Evolutionary conservation across 495 filamentous ascomycete genomes (phyloP), one percentile per base, ranked within the genome.

Genomic region (Penicillium dipodomyicola): DNA sequence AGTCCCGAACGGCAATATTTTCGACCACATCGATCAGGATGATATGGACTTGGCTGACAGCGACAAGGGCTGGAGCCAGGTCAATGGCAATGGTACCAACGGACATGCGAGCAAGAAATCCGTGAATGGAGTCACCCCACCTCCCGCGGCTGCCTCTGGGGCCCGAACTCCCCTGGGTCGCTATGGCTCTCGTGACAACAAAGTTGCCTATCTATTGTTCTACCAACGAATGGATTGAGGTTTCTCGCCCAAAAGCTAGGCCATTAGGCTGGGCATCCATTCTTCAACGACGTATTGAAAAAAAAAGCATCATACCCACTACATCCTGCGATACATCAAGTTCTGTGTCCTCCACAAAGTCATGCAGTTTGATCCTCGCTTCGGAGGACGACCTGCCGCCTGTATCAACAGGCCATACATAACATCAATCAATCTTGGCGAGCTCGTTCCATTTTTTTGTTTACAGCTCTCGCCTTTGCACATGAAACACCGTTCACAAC

Each of bases 201-300:
- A 96, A 77, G 92, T 96, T 51, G 94, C 94, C 14, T 98, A 98
- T 72, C 82, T 98, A 57, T 72, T 98, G 68, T 95, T 98, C 73
- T 98, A 98, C 70, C 86, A 96, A 75, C 85, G 82, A 59, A 83
- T 96, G 66, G 68, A 66, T 52, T 77, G 57, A 70, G 48, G 54
- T 19, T 5, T 39, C 5, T 50, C 15, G 32, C 37, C 35, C 22
- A 7, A 44, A 12, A 30, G 37, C 42, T 58, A 50, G 50, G 33
- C 54, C 45, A 43, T 39, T 37, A 30, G 49, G 33, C 33, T 49
- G 23, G 19, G 33, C 48, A 19, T 43, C 32, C 23, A 11, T 45
- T 44, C 43, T 43, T 49, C 46, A 23, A 33, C 19, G 29, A 57
- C 17, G 20, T 41, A 39, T 61, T 25, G 23, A 33, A 23, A 40